phyloP scores from a whole-genome alignment of 305 asterid species.

The Rubia peregrina region DNA sequence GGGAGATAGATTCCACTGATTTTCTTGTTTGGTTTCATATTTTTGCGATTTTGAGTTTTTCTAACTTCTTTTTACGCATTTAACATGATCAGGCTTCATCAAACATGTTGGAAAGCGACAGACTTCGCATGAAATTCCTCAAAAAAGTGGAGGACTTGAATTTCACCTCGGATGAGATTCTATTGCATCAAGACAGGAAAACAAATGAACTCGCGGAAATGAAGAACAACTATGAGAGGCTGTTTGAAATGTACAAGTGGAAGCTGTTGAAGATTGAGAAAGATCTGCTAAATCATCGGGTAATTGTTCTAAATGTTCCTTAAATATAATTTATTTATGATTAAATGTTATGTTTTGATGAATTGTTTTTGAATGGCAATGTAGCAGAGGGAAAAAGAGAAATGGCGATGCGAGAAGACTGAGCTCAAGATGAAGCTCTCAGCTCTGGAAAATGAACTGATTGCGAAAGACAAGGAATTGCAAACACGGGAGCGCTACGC shows the following conservation, averaged over 20 bases:
- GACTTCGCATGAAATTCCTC: background rate
- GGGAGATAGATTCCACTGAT: background rate
- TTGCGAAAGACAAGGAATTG: background rate
- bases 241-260: background rate
- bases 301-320: background rate
- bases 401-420: background rate
- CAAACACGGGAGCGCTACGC: background rate
- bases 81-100: background rate
- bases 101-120: background rate
- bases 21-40: background rate
- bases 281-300: background rate
- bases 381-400: background rate
- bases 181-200: background rate
- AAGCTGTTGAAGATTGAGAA: background rate
- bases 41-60: background rate
- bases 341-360: background rate
- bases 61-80: background rate
- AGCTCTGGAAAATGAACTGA: background rate
- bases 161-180: background rate
- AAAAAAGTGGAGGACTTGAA: background rate
- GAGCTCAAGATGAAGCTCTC: background rate
- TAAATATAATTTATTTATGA: no score
- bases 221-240: background rate
- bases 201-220: background rate
- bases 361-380: background rate